Conservation (phyloP, 164 flowering plant species). For the Echeveria elegans region DNA sequence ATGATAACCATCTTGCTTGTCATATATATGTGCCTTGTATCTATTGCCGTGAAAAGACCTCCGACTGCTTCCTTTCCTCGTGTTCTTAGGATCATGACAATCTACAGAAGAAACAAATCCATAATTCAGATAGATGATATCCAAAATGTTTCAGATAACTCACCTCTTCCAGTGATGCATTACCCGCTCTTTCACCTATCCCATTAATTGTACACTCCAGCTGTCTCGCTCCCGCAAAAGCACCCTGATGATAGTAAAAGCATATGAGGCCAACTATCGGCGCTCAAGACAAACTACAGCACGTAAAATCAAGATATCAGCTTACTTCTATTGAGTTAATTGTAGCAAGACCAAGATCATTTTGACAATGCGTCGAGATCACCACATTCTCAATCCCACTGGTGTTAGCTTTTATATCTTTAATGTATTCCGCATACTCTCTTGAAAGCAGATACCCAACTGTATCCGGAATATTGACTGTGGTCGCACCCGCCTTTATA, state of each 20-base stretch:
- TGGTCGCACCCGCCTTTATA: conserved; percentile 93
- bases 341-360: conserved; percentile 96
- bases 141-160: neutral
- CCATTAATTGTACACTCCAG: conserved; percentile 95
- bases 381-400: conserved; percentile 86
- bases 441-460: conserved; percentile 64
- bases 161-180: conserved; percentile 97
- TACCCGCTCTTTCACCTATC: conserved; percentile 98
- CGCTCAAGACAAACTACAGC: neutral
- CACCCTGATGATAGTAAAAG: conserved; percentile 51
- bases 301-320: neutral
- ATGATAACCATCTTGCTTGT: conserved; percentile 85
- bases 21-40: conserved; percentile 58
- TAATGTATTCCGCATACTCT: conserved; percentile 78
- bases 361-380: conserved; percentile 98
- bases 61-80: conserved; percentile 64
- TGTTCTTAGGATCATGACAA: conserved; percentile 82
- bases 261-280: conserved; percentile 13
- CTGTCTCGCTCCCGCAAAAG: conserved; percentile 85
- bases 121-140: neutral
- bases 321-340: conserved; percentile 84
- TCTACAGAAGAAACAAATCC: conserved; percentile 27
- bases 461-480: conserved; percentile 94
- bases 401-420: conserved; percentile 85
- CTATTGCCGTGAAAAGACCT: conserved; percentile 76